Base-by-base conservation (phyloP, 2,329 filamentous ascomycete species). In the Epichloe gansuensis region DNA sequence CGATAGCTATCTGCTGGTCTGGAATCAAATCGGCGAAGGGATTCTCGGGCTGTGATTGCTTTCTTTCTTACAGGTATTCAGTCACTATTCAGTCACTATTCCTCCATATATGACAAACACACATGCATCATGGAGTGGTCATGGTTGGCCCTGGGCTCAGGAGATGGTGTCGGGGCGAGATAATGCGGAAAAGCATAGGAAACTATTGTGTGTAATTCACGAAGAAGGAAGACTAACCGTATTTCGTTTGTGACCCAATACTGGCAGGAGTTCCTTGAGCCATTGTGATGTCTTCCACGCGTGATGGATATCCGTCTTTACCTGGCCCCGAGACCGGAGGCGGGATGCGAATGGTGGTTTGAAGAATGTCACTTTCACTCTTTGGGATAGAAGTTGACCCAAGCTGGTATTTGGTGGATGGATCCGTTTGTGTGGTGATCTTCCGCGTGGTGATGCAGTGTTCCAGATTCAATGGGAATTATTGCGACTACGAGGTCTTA, bases 11-110 rank as follows among this genome's bases (percentile, higher is more conserved):
- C 51, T 85, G 78, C 71, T 97, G 93, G 62, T 95, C 85, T 50
- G 89, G 85, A 50, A 98, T 95, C 63, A 97, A 77, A 58, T 77
- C 72, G 55, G 88, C 82, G 67, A 91, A 97, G 34, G 91, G 91
- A 71, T 97, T 98, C 73, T 96, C 91, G 63, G 87, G 83, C 69
- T 96, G 89, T 52, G 79, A 72, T 58, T 68, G 72, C 59, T 67
- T 76, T 76, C 78, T 82, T 81, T 77, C 80, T 82, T 81, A 65
- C 73, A 75, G 71, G 76, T 78, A 78, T 81, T 84, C 77, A 84
- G 81, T 67, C 66, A 76, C 71, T 78, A 78, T 81, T 84, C 77
- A 84, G 81, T 67, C 66, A 76, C 71, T 59, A 59, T 60, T 74
- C 72, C 72, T 70, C 6, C 42, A 21, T n/a, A 31, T 17, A 31